Percentiles rank a stretch among this genome's conserved stretches.
Conservation (phyloP, 202 grass and related monocot species). For the Saccharum hybrid region DNA sequence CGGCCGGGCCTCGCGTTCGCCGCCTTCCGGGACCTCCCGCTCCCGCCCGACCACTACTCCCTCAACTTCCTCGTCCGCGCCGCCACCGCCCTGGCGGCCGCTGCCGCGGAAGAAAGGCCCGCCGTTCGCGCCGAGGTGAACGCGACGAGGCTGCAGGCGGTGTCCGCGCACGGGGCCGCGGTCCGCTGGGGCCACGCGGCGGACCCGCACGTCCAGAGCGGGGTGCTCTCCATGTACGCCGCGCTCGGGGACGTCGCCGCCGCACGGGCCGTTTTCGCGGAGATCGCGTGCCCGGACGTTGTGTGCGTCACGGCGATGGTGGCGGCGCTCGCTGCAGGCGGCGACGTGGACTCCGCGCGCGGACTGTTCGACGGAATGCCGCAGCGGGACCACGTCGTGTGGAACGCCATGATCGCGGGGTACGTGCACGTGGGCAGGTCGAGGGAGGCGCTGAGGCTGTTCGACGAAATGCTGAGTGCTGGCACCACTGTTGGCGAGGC, state of each 20-base stretch:
- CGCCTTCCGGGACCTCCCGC: conserved; percentile 58
- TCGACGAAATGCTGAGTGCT: conserved; percentile 60
- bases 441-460: conserved; percentile 60
- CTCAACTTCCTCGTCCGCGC: conserved; percentile 78
- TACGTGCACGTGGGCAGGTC: conserved; percentile 58
- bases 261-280: conserved; percentile 50
- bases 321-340: conserved; percentile 21
- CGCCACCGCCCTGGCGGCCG: conserved; percentile 41
- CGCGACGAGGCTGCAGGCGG: conserved; percentile 23
- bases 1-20: conserved; percentile 49
- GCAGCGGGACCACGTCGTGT: conserved; percentile 57
- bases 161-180: conserved; percentile 57
- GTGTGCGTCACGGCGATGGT: conserved; percentile 70
- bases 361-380: conserved; percentile 68
- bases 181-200: conserved; percentile 54
- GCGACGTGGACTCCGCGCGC: conserved; percentile 58
- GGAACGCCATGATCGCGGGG: conserved; percentile 82
- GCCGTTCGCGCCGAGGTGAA: background rate
- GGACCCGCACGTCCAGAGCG: conserved; percentile 66
- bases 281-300: conserved; percentile 56
- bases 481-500: conserved; percentile 52
- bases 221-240: conserved; percentile 74
- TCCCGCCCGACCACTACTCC: conserved; percentile 68
- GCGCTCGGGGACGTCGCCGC: conserved; percentile 44
- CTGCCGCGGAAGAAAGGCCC: background rate